Evolutionary conservation across 78 protist species (phyloP).

Genomic region (slime mould (Dictyostelium discoideum)): DNA sequence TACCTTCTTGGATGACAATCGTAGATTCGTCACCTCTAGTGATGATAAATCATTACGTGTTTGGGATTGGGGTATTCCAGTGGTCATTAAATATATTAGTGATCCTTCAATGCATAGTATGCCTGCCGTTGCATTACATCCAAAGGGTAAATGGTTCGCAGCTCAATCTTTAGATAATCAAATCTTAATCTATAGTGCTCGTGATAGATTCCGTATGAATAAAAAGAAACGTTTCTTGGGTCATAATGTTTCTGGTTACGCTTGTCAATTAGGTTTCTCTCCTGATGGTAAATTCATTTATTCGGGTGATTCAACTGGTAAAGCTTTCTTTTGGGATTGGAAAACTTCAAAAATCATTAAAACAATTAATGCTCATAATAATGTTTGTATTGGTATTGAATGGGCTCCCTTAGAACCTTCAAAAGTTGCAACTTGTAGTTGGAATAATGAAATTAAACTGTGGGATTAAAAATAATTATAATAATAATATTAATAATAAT

Average conservation of each 20-base stretch:
- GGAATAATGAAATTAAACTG: conserved; percentile 93
- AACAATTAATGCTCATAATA: conserved; percentile 89
- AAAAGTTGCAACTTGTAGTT: conserved; percentile 92
- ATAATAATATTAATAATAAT: background rate
- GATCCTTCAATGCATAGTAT: conserved; percentile 89
- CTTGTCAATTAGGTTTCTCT: conserved; percentile 93
- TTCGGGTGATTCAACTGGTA: conserved; percentile 95
- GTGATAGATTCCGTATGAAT: conserved; percentile 87
- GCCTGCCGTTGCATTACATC: conserved; percentile 92
- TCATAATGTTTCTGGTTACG: conserved; percentile 95
- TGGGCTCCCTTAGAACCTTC: conserved; percentile 96
- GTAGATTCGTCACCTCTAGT: conserved; percentile 90
- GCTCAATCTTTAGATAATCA: conserved; percentile 96
- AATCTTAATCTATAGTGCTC: conserved; percentile 87
- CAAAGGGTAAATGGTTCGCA: conserved; percentile 91
- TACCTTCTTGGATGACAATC: conserved; percentile 93
- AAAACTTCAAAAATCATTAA: conserved; percentile 83
- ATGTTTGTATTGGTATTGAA: conserved; percentile 87
- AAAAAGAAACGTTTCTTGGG: conserved; percentile 92
- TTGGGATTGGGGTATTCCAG: conserved; percentile 98
- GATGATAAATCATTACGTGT: conserved; percentile 97
- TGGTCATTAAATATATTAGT: conserved; percentile 92
- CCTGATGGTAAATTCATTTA: conserved; percentile 95
- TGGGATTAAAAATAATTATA: conserved; percentile 81
- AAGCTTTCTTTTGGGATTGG: conserved; percentile 98